Conservation (phyloP, 495 filamentous ascomycete species). For the Evernia prunastri region DNA sequence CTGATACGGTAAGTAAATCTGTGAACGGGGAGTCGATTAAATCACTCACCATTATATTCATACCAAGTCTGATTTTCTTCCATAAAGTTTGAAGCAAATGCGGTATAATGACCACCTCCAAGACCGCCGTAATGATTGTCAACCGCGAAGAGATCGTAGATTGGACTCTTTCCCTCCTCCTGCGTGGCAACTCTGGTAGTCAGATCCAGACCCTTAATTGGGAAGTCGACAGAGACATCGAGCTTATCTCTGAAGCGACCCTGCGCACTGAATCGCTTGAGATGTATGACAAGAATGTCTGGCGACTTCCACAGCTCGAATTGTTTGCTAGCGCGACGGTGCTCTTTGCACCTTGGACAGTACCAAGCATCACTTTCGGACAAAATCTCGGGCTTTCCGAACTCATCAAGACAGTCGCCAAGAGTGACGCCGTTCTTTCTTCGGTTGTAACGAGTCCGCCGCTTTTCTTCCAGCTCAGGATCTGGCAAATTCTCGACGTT, state of each 20-base stretch:
- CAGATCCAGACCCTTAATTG: slow-evolving; percentile 79
- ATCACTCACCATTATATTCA: slow-evolving; percentile 79
- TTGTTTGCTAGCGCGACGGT: slow-evolving; percentile 86
- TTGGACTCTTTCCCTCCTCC: slow-evolving; percentile 66
- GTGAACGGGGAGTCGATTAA: neutral
- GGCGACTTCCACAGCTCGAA: slow-evolving; percentile 95
- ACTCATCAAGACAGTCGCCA: slow-evolving; percentile 89
- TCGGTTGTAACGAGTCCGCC: slow-evolving; percentile 51
- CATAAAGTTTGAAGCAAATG: slow-evolving; percentile 83
- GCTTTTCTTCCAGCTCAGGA: slow-evolving; percentile 55
- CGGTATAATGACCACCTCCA: slow-evolving; percentile 92
- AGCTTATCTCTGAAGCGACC: slow-evolving; percentile 74
- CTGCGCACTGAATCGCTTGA: slow-evolving; percentile 87
- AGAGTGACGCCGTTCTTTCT: slow-evolving; percentile 70
- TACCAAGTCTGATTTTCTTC: slow-evolving; percentile 71
- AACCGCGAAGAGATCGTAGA: slow-evolving; percentile 91
- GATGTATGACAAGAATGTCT: slow-evolving; percentile 87
- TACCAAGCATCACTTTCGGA: slow-evolving; percentile 96
- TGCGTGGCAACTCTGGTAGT: slow-evolving; percentile 67
- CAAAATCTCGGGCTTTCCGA: slow-evolving; percentile 82
- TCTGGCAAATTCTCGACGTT: slow-evolving; percentile 53
- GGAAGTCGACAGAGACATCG: slow-evolving; percentile 86
- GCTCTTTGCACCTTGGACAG: slow-evolving; percentile 90
- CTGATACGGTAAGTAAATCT: slow-evolving; percentile 39
- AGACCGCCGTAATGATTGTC: slow-evolving; percentile 92